phyloP scores from a whole-genome alignment of 345 rosid species.

The Cardiospermum halicacabum region DNA sequence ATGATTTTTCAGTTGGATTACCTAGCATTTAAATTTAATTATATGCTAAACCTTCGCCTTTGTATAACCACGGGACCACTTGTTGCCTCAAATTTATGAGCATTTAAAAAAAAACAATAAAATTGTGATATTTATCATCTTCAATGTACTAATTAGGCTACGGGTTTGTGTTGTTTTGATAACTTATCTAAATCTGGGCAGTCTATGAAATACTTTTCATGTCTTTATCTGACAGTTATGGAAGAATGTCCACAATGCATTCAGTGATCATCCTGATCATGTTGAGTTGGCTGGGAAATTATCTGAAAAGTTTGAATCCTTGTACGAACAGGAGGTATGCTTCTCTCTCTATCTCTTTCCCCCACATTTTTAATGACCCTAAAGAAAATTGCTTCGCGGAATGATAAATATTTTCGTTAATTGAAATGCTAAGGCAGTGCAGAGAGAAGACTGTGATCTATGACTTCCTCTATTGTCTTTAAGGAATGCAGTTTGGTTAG shows the following conservation, averaged over 20 bases:
- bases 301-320: conserved; percentile 60
- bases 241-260: conserved; percentile 60
- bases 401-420: neutral
- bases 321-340: conserved; percentile 75
- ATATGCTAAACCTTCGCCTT: neutral
- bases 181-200: neutral
- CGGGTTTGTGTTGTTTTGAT: conserved; percentile 6
- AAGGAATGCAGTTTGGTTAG: neutral
- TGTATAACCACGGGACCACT: neutral
- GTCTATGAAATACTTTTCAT: conserved; percentile 20
- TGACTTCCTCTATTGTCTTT: neutral
- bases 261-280: conserved; percentile 65
- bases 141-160: conserved; percentile 9
- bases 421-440: neutral
- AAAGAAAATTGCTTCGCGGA: too few species aligned
- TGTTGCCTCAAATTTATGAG: neutral
- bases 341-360: conserved; percentile 10
- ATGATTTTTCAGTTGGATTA: neutral
- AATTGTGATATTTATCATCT: conserved; percentile 1
- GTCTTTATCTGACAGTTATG: conserved; percentile 69
- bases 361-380: too few species aligned
- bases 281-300: conserved; percentile 66
- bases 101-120: neutral
- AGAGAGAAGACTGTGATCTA: neutral
- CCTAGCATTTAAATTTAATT: neutral